Base-by-base conservation (phyloP, 768 basidiomycete genomes). In the Amanita polypyramis region DNA sequence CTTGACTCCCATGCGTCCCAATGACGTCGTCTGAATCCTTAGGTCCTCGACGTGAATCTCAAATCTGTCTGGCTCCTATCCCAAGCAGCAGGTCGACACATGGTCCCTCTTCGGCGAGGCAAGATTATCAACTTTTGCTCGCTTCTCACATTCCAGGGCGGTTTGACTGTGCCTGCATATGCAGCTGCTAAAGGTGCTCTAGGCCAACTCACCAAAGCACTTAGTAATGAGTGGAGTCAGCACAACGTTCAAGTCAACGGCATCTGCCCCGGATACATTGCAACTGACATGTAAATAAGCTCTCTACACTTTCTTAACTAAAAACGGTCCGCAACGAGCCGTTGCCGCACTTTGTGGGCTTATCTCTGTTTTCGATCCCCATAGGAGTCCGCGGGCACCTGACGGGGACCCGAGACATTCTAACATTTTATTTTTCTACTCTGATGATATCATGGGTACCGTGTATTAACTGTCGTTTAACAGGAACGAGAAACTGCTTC, bases 171-270 rank as follows among this genome's bases (percentile, higher is more conserved):
- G 34, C 90, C 92, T 15, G 93, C 93, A 9, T 95, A 95, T 59
- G 88, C 92, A 2, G 80, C 93, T 3, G 86, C 93, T 7, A 95
- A 94, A 62, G 90, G 90, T 48, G 89, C 87, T 15, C 70, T 90
- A 27, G 86, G 85, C 8, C 84, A 85, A 60, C 70, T 90, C 56
- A 89, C 90, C 21, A 93, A 93, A 65, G 85, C 91, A 2, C 77
- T 95, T 57, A 82, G 84, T 57, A 96, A 96, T 63, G 93, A 95
- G 62, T 96, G 93, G 92, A 85, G 86, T 51, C 74, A 75, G 20
- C 47, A 49, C 47, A 42, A 89, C 55, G 79, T 95, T 45, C 84
- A 91, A 62, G 89, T 94, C 14, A 93, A 94, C 60, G 85, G 76
- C 19, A 86, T 95, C 54, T 82, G 82, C 54, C 90, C 90, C 25